Conservation (phyloP, 2,329 filamentous ascomycete species). For the Epichloe gansuensis region DNA sequence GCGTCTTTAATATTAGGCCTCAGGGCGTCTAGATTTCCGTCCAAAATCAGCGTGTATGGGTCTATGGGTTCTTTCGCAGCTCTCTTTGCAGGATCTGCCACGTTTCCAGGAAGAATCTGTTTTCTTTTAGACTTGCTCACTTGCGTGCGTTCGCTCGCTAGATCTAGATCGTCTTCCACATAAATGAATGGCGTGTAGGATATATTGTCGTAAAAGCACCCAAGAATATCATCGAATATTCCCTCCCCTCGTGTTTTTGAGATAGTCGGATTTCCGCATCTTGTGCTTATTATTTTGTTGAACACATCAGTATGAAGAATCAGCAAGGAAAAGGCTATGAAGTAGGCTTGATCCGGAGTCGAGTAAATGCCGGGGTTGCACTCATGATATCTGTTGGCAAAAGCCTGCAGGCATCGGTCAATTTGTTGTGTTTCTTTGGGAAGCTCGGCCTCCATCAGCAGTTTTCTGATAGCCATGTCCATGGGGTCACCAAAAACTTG, state of each 20-base stretch:
- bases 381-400: constrained; percentile 93
- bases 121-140: constrained; percentile 61
- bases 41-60: constrained; percentile 87
- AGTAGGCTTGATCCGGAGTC: constrained; percentile 89
- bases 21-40: constrained; percentile 71
- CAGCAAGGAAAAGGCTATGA: constrained; percentile 91
- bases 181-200: constrained; percentile 97
- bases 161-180: constrained; percentile 81
- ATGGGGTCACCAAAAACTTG: constrained; percentile 94
- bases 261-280: constrained; percentile 91
- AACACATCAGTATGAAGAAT: constrained; percentile 98
- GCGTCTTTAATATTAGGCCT: constrained; percentile 83
- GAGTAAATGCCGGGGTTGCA: constrained; percentile 95
- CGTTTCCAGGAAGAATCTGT: constrained; percentile 53
- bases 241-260: constrained; percentile 91
- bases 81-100: constrained; percentile 40
- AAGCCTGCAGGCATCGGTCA: constrained; percentile 83
- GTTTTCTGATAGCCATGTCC: constrained; percentile 92
- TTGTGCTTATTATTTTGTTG: constrained; percentile 99
- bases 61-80: constrained; percentile 76
- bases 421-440: constrained; percentile 98
- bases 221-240: constrained; percentile 84
- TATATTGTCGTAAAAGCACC: constrained; percentile 98
- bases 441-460: constrained; percentile 91
- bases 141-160: constrained; percentile 61